Base-by-base conservation (phyloP, 257 asterid genomes). In the Solanum acaule region DNA sequence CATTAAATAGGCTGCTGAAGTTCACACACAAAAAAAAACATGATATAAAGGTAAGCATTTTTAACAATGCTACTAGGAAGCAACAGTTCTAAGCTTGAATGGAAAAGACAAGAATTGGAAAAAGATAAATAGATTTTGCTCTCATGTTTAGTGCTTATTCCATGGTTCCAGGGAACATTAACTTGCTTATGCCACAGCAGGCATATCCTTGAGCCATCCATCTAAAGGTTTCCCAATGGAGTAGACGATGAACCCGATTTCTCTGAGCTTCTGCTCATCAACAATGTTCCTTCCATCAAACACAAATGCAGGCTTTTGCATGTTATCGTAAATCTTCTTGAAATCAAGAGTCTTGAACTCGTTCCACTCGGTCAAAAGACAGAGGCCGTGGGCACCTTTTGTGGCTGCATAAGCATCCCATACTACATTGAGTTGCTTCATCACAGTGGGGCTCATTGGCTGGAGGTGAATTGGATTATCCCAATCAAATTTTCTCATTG, bases 291-390 rank as follows among this genome's bases (percentile, higher is more conserved):
- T 89, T 34, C 93, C 90, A 86, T 91, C 90, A 72, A 91, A 92
- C 87, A 90, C 87, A 56, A 92, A 92, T 78, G 94, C 94, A 20
- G 93, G 94, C 77, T 92, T 92, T 87, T 92, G 93, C 94, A 92
- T 92, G 88, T 85, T 82, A 65, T 90, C 90, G 22, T 87, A 92
- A 42, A 92, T 92, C 89, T 40, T 92, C 89, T 89, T 84, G 85
- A 87, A 92, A 49, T 92, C 92, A 22, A 92, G 93, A 2, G 38
- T 61, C 63, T 89, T 91, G 84, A 92, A 92, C 88, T 92, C 93
- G 2, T 90, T 91, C 94, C 94, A 92, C 86, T 92, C 93, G 3
- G 94, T 91, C 75, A 92, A 91, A 56, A 92, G 86, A 85, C 94
- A 92, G 15, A 92, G 86, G 16, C 92, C 92, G 9, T 92, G 94